phyloP scores from a whole-genome alignment of 176 grass and related monocot species.

The Oryza meyeriana region DNA sequence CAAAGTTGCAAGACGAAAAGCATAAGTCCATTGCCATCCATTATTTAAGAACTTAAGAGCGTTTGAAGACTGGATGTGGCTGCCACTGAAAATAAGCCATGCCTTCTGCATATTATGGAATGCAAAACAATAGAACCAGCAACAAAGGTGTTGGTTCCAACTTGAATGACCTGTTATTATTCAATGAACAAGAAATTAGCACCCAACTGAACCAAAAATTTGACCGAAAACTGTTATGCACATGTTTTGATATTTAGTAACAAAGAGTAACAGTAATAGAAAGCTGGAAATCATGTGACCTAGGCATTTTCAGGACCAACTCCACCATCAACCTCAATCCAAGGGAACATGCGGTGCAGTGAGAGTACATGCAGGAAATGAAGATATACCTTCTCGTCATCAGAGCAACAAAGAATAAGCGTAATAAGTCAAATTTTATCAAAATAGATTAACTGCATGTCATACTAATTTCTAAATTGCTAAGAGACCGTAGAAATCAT shows the following conservation, averaged over 20 bases:
- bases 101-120: constrained; percentile 87
- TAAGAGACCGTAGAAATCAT: too few species aligned
- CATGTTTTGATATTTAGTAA: not conserved
- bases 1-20: constrained; percentile 26
- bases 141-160: constrained; percentile 80
- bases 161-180: constrained; percentile 70
- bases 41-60: too few species aligned
- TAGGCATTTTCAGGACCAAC: constrained; percentile 85
- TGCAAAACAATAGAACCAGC: constrained; percentile 89
- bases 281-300: constrained; percentile 31
- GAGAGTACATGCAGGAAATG: not conserved
- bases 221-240: not conserved
- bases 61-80: constrained; percentile 2
- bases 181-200: not conserved
- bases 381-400: constrained; percentile 58
- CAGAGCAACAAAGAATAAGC: too few species aligned
- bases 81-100: constrained; percentile 28
- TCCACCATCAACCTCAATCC: constrained; percentile 97
- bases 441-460: too few species aligned
- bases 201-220: not conserved
- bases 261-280: not conserved
- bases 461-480: too few species aligned
- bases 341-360: constrained; percentile 79
- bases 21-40: not conserved
- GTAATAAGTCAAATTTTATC: too few species aligned